Evolutionary conservation across 2,329 filamentous ascomycete species (phyloP), one percentile per base, ranked within the genome.

Genomic region (Colletotrichum eremochloae): DNA sequence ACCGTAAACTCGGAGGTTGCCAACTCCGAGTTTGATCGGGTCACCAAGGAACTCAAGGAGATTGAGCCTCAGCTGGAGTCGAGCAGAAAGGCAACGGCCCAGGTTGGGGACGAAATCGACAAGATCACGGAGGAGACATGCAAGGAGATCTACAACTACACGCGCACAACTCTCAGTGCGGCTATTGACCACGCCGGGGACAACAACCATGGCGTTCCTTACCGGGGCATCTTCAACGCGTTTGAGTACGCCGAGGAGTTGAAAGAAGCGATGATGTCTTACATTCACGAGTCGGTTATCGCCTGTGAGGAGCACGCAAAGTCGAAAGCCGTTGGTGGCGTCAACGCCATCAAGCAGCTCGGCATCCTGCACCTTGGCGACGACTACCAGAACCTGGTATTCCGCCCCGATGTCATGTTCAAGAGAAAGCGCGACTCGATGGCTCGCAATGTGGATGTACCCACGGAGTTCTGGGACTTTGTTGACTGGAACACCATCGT

Each of bases 391-490:
- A 93, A 95, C 76, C 89, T 98, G 57, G 94, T 91, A 76, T 98
- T 99, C 90, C 91, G 93, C 40, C 91, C 94, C 1, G 95, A 98
- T 77, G 90, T 95, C 79, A 98, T 99, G 96, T 99, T 98, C 69
- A 91, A 91, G 72, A 91, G 94, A 74, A 93, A 93, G 78, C 90
- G 91, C 72, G 94, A 99, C 80, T 90, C 91, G 2, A 85, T 97
- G 52, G 95, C 94, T 7, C 91, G 94, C 75, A 92, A 97, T 79
- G 91, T 98, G 20, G 91, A 98, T 73, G 91, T 97, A 29, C 91
- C 96, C 66, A 93, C 96, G 5, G 95, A 99, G 79, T 77, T 97
- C 0, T 93, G 88, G 88, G 96, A 99, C 83, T 98, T 99, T 86
- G 94, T 99, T 77, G 96, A 99, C 81, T 87, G 95, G 81, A 88